phyloP scores from a whole-genome alignment of 164 flowering plant genomes.

The Vitis vinifera region ASM3070453v1 NC_081819.1:22467501-22468000 shows the following conservation, averaged over 20 bases:
- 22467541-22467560: not conserved
- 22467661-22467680: conserved; percentile 55
- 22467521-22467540: not conserved
- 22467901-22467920: conserved; percentile 23
- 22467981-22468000: conserved; percentile 33
- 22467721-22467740: conserved; percentile 34
- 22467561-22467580: not conserved
- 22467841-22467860: no score
- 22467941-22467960: conserved; percentile 25
- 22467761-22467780: conserved; percentile 27
- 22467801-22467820: conserved; percentile 31
- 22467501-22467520: no score
- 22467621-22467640: conserved; percentile 6
- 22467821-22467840: not conserved
- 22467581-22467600: not conserved
- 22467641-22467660: conserved; percentile 2
- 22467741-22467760: conserved; percentile 16
- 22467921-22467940: conserved; percentile 13
- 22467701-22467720: conserved; percentile 62
- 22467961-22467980: conserved; percentile 27
- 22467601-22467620: not conserved
- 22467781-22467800: not conserved
- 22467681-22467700: conserved; percentile 70
- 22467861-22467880: no score
- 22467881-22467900: conserved; percentile 9